phyloP scores from a whole-genome alignment of 768 basidiomycete genomes.

The Tricholoma furcatifolium region DNA sequence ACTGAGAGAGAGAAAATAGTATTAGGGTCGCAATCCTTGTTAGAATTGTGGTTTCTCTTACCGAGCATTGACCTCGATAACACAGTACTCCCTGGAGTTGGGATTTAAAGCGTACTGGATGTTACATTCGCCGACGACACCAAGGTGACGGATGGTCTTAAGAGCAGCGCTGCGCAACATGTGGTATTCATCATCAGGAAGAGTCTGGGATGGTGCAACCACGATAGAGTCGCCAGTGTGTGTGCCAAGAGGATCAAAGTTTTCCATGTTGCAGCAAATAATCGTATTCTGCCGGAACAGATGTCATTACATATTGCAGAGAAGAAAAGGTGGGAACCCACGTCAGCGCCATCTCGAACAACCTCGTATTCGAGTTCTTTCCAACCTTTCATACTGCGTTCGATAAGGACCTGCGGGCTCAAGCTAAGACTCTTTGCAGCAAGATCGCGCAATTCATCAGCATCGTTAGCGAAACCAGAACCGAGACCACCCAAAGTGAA shows the following conservation, averaged over 20 bases:
- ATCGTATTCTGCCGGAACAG: slow-evolving; percentile 77
- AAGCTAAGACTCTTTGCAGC: slow-evolving; percentile 88
- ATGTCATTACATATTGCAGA: slow-evolving; percentile 9
- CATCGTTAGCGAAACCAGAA: slow-evolving; percentile 94
- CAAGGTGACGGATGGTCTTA: slow-evolving; percentile 90
- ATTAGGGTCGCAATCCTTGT: background rate
- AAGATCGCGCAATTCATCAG: slow-evolving; percentile 92
- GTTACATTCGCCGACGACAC: slow-evolving; percentile 93
- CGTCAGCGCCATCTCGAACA: slow-evolving; percentile 96
- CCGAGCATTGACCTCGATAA: slow-evolving; percentile 98
- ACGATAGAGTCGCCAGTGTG: slow-evolving; percentile 99
- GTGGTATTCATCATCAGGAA: slow-evolving; percentile 98
- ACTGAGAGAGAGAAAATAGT: slow-evolving; percentile 28
- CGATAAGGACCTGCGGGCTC: slow-evolving; percentile 94
- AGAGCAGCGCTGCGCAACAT: slow-evolving; percentile 98
- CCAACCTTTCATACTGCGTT: slow-evolving; percentile 99
- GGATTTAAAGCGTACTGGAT: slow-evolving; percentile 99
- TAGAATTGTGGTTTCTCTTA: slow-evolving; percentile 28
- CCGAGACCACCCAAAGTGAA: slow-evolving; percentile 98
- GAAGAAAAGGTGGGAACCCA: slow-evolving; percentile 39
- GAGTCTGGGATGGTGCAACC: slow-evolving; percentile 96
- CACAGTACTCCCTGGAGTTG: slow-evolving; percentile 88
- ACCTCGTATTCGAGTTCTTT: slow-evolving; percentile 99
- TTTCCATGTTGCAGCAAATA: slow-evolving; percentile 99
- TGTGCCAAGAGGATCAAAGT: slow-evolving; percentile 98